Evolutionary conservation across 169 alveolate genomes (phyloP), one percentile per base, ranked within the genome.

Genomic region (Plasmodium reichenowi): DNA sequence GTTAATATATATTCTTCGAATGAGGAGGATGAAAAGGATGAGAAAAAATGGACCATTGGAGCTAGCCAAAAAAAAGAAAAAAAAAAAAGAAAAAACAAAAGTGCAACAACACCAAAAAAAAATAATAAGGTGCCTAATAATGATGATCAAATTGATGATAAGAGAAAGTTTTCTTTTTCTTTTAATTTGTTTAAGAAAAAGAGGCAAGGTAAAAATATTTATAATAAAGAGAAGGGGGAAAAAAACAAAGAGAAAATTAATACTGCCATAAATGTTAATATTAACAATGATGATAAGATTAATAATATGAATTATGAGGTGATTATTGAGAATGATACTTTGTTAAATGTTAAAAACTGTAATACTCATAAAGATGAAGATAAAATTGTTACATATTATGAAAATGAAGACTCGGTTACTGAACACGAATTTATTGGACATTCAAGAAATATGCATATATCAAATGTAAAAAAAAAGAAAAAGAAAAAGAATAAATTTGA

Each of bases 141-240:
- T 60, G 83, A 74, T 64, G 92, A 76, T 60, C 94, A 93, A 72
- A 88, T 93, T 60, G 83, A 74, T 64, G 92, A 76, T 60, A 94
- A 93, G 75, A 88, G 94, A 22, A 80, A 80, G 22, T 67, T 68
- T 29, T 80, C 83, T 13, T 80, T 80, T 63, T 80, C 90, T 48
- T 88, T 71, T 88, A 91, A 9, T 17, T 54, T 80, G 47, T 80
- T 80, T 72, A 68, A 72, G 29, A 74, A 20, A 48, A 60, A 22
- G 20, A 85, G 62, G 47, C 72, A 91, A 15, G 86, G 74, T 56
- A 67, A 48, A 62, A 72, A 60, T 32, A 32, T 32, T 32, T 32
- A 32, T 32, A 32, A 32, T 32, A 26, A 70, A 70, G 64, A 26
- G 22, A 12, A 70, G 17, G 45, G 10, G 22, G 47, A 5, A 26